phyloP scores from a whole-genome alignment of 306 rosid species.

The Inga leiocalycina region DNA sequence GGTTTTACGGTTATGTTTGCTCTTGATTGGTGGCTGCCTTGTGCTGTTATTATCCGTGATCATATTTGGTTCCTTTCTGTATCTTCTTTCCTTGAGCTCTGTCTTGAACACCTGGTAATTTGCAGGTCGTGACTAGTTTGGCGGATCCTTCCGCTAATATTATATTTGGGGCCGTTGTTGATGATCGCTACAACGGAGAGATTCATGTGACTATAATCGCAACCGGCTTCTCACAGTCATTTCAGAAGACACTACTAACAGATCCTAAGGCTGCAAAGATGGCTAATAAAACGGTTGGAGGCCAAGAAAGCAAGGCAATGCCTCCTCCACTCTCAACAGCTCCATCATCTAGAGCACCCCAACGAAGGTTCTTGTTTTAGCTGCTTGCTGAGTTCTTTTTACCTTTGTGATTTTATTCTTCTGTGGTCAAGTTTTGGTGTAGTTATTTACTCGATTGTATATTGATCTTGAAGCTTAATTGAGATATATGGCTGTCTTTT shows the following conservation, averaged over 20 bases:
- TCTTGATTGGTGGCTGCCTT: not conserved
- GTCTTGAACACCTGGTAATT: constrained; percentile 6
- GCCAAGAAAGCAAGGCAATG: constrained; percentile 66
- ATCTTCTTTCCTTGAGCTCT: not conserved
- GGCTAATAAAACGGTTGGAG: constrained; percentile 59
- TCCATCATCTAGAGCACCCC: constrained; percentile 58
- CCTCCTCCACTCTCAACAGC: constrained; percentile 54
- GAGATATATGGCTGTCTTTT: not conserved
- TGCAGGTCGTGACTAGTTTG: constrained; percentile 90
- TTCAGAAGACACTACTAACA: constrained; percentile 79
- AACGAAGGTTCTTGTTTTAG: constrained; percentile 81
- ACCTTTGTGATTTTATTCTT: not conserved
- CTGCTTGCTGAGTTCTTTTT: constrained; percentile 23
- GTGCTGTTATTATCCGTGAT: not conserved
- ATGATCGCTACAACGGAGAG: constrained; percentile 93
- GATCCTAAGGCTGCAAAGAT: constrained; percentile 87
- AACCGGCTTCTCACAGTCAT: constrained; percentile 92
- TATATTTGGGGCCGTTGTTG: constrained; percentile 94
- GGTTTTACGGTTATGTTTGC: not conserved
- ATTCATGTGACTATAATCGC: constrained; percentile 93
- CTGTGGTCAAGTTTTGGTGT: not conserved
- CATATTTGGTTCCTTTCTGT: not conserved
- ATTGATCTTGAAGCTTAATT: constrained; percentile 13
- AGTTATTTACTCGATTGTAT: constrained; percentile 12
- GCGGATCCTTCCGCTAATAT: constrained; percentile 98